Conservation (phyloP, 2,329 filamentous ascomycete species). For the Aspergillus puulaauensis region DNA sequence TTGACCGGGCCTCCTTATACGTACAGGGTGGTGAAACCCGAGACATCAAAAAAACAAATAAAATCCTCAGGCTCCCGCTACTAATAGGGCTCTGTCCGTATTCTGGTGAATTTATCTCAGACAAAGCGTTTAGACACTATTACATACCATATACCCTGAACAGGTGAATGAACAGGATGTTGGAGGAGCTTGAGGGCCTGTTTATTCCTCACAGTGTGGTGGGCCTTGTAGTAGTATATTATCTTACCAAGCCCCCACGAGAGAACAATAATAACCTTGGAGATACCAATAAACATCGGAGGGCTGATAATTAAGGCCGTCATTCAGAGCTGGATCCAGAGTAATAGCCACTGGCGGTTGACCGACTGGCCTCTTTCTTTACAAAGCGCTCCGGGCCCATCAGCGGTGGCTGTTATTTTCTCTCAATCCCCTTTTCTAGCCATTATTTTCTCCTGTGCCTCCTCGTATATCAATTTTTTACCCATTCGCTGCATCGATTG, state of each 20-base stretch:
- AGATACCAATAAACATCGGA: neutral
- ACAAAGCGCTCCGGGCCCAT: neutral
- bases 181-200: neutral
- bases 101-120: neutral
- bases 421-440: neutral
- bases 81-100: neutral
- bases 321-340: constrained; percentile 7
- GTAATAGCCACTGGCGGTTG: neutral
- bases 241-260: neutral
- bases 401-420: neutral
- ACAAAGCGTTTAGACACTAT: neutral
- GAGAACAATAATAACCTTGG: neutral
- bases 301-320: neutral
- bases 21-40: neutral
- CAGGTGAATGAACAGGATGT: neutral
- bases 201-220: neutral
- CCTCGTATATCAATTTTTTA: neutral
- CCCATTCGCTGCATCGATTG: neutral
- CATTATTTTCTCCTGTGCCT: neutral
- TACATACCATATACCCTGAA: neutral
- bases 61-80: neutral
- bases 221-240: neutral
- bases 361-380: neutral
- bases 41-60: neutral
- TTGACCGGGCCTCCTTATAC: neutral